Base-by-base conservation (phyloP, 345 rosid species). In the Eucalyptus sp. region DNA sequence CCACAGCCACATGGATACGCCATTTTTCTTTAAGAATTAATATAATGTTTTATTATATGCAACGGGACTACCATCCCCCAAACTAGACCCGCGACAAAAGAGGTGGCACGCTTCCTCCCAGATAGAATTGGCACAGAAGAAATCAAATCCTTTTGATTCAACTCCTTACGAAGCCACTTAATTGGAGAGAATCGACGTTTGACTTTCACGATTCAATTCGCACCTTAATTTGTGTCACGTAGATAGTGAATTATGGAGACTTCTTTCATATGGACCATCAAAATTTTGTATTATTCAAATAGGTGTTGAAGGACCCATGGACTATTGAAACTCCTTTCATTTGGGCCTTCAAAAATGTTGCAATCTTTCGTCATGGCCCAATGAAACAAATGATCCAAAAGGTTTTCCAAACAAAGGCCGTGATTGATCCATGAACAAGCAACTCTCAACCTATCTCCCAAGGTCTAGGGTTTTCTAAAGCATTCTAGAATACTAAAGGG, bases 11-110 rank as follows among this genome's bases (percentile, higher is more conserved):
- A 8, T 8, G 10, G 3, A 8, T 5, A 7, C 2, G 1, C 1
- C 7, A 0, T 4, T 3, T 0, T 2, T 1, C 41, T 66, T 66
- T 15, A 15, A n/a, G 33, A 3, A 6, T 64, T 6, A 0, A 29
- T n/a, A n/a, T 29, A 7, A 7, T 2, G 0, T 11, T 62, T 27
- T 7, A 27, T 3, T 4, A 1, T n/a, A 27, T 29, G 68, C 68
- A 6, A 29, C 17, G 8, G 3, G 68, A 13, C n/a, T 29, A 12
- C 2, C 17, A 12, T 12, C 31, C n/a, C 31, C 15, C 31, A 7
- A 62, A n/a, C 24, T 52, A 52, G 56, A 52, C 4, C 56, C 56
- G 0, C 2, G 24, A 52, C 56, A 18, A 52, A 52, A 52, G 56
- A 52, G 56, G 56, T 17, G 56, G 56, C 56, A 18, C 15, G 7